Conservation (phyloP, 1,139 yeast genomes). For the Debaryomycetaceae sp. region DNA sequence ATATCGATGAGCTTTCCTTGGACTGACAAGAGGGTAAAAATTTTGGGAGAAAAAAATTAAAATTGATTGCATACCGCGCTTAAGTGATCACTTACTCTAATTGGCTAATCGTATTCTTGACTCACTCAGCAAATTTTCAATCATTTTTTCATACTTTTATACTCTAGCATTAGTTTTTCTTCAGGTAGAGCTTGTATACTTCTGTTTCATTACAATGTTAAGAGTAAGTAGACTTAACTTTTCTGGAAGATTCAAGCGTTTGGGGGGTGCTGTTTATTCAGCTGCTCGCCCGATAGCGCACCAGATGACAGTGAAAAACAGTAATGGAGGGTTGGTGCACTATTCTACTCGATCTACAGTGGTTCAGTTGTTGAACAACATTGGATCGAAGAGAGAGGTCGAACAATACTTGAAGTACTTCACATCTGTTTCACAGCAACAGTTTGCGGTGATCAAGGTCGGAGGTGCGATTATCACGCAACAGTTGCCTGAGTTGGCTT, state of each 20-base stretch:
- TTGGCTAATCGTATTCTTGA: not conserved
- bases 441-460: slow-evolving; percentile 96
- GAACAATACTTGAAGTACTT: slow-evolving; percentile 95
- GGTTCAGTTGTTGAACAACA: slow-evolving; percentile 88
- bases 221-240: not conserved
- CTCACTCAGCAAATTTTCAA: not conserved
- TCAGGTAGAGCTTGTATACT: not conserved
- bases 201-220: not conserved
- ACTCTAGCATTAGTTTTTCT: not conserved
- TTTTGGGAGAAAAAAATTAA: not conserved
- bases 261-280: not conserved
- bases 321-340: not conserved
- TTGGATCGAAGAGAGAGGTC: slow-evolving; percentile 95
- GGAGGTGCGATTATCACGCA: slow-evolving; percentile 99
- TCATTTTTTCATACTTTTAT: not conserved
- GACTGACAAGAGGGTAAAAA: too few relatives aligned
- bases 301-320: not conserved
- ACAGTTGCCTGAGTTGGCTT: slow-evolving; percentile 87
- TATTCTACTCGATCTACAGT: slow-evolving; percentile 88
- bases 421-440: slow-evolving; percentile 93
- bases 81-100: not conserved
- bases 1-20: too few relatives aligned
- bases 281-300: not conserved
- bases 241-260: not conserved
- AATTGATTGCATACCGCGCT: not conserved